Base-by-base conservation (phyloP, 2,329 filamentous ascomycete genomes). In the Colletotrichum falcatum region DNA sequence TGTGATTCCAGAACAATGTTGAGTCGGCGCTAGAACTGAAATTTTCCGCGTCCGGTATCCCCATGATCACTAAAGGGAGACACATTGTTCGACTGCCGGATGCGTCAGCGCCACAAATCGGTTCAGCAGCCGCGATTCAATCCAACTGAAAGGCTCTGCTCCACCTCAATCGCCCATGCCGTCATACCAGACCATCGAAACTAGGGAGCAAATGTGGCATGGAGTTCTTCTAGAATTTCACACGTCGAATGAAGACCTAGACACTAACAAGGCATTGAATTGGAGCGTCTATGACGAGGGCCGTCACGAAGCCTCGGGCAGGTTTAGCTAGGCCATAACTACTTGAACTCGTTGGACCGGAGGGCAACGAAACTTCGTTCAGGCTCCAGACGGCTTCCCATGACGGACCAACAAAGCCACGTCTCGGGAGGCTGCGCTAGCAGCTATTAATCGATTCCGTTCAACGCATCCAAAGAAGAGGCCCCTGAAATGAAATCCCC, bases 41-140 rank as follows among this genome's bases (percentile, higher is more conserved):
- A 33, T 58, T 68, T 60, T 23, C 58, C 39, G 9, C 46, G 30
- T 68, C 37, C 68, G 59, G 67, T 11, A 30, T 20, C 11, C 26
- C 23, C 8, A 28, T 28, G 20, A 8, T 11, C 20, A 4, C 18
- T n/a, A 51, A 35, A 23, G 30, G 44, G 49, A 26, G 42, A 35
- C 33, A 46, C 26, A 53, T 33, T n/a, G 33, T 44, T 35, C 7
- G 18, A 66, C 35, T 39, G 18, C 68, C 46, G 68, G 23, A 68
- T 68, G 68, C 68, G 44, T 54, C 39, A 20, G 9, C 46, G 64
- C 65, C 67, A 67, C 51, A 0, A 37, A 44, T 30, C 16, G 26
- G 14, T 26, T 35, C 58, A 53, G 51, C 64, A 37, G 23, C 44
- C 37, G 28, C 53, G 23, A 33, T 23, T 9, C 33, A 14, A 26